A percentile compares a stretch with the other conserved stretches of the same genome.
Evolutionary conservation across 495 filamentous ascomycete species (phyloP).

Genomic region (Trichodelitschia bisporula): DNA sequence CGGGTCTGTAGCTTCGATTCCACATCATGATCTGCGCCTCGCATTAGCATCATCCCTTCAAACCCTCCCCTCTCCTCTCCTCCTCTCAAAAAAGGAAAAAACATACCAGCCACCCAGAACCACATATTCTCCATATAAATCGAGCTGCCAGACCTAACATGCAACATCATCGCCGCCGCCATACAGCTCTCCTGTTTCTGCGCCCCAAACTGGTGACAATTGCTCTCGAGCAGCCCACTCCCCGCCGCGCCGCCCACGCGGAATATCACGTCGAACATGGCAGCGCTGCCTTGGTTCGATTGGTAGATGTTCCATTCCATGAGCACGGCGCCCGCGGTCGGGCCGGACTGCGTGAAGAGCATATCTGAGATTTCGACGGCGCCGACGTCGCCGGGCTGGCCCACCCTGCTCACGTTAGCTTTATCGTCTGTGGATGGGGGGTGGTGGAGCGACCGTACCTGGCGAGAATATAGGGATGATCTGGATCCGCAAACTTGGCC

Average conservation of each 20-base stretch:
- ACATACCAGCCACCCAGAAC: too few relatives aligned
- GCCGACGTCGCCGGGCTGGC: conserved; percentile 3
- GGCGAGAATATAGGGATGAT: neutral
- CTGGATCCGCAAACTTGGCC: neutral
- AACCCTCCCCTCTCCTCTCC: too few relatives aligned
- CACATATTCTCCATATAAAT: too few relatives aligned
- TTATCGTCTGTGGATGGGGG: too few relatives aligned
- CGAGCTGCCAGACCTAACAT: too few relatives aligned
- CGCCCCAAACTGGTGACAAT: neutral
- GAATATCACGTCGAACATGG: conserved; percentile 2
- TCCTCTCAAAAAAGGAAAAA: too few relatives aligned
- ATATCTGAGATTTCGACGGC: conserved; percentile 2
- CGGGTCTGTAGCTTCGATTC: conserved; percentile 2
- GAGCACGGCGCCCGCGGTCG: conserved; percentile 1
- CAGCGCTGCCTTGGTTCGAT: neutral
- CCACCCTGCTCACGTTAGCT: too few relatives aligned
- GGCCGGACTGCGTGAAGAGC: neutral
- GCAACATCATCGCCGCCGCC: conserved; percentile 1
- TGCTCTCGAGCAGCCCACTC: neutral
- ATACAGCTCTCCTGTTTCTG: conserved; percentile 1
- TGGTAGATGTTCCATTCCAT: conserved; percentile 2
- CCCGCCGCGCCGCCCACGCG: conserved; percentile 2
- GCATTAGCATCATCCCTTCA: conserved; percentile 1
- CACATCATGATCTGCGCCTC: conserved; percentile 2
- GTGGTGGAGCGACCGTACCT: too few relatives aligned